Evolutionary conservation across 495 filamentous ascomycete genomes (phyloP).

Genomic region (Annulohypoxylon stygium): DNA sequence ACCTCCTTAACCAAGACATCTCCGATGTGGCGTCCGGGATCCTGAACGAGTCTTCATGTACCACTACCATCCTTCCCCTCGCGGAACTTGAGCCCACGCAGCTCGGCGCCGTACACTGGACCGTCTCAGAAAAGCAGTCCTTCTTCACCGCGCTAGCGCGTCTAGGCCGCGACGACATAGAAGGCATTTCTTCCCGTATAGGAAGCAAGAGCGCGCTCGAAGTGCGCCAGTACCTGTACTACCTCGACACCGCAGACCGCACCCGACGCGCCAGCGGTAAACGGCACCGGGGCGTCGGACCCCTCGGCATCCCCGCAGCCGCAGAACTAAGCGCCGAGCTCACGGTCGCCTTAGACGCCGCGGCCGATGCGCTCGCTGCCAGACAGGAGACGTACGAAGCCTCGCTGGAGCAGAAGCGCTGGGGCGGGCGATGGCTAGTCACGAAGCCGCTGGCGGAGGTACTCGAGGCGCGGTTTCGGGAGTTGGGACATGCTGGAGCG

Average conservation of each 20-base stretch:
- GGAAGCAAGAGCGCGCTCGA: conserved; percentile 80
- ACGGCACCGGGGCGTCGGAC: conserved; percentile 37
- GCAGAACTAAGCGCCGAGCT: conserved; percentile 77
- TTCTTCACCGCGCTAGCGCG: conserved; percentile 75
- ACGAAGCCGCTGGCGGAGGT: conserved; percentile 65
- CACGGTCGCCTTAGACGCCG: conserved; percentile 72
- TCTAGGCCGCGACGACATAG: conserved; percentile 71
- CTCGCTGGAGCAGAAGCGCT: conserved; percentile 64
- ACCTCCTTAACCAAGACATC: conserved; percentile 71
- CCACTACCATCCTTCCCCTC: not conserved
- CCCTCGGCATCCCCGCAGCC: conserved; percentile 75
- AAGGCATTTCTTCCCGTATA: conserved; percentile 72
- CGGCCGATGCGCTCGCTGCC: no score
- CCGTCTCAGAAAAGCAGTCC: conserved; percentile 71
- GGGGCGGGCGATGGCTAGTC: conserved; percentile 55
- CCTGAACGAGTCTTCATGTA: conserved; percentile 24
- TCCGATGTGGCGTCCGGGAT: conserved; percentile 54
- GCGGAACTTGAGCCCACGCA: conserved; percentile 59
- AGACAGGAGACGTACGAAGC: conserved; percentile 71
- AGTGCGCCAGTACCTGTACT: conserved; percentile 73
- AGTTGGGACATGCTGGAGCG: conserved; percentile 31
- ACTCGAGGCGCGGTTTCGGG: conserved; percentile 54
- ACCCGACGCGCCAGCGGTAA: conserved; percentile 48
- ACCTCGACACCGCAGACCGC: conserved; percentile 66
- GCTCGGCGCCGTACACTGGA: conserved; percentile 78